Percentiles rank a stretch among this genome's conserved stretches.
phyloP scores from a whole-genome alignment of 2,329 filamentous ascomycete genomes.

The Myriosclerotinia curreyana region DNA sequence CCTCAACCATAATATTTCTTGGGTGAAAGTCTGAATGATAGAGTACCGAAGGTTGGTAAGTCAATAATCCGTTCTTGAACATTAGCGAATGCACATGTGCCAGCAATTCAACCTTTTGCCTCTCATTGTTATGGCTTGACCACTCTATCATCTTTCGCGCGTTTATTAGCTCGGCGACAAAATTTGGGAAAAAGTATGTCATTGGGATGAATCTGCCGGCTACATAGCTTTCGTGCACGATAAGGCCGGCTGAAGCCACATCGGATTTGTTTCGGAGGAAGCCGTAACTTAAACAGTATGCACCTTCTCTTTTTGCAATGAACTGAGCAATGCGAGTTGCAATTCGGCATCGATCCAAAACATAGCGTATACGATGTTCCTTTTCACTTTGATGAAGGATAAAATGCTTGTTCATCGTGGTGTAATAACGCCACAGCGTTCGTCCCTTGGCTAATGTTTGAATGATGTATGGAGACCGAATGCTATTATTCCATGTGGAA shows the following conservation, averaged over 20 bases:
- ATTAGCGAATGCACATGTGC: not conserved
- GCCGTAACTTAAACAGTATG: not conserved
- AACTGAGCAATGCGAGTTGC: not conserved
- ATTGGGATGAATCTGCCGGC: not conserved
- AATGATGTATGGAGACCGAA: not conserved
- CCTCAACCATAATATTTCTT: not conserved
- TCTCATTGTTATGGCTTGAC: no score
- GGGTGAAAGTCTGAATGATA: conserved; percentile 9
- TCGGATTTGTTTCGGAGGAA: not conserved
- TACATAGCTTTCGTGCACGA: not conserved
- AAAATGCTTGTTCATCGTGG: no score
- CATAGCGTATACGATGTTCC: no score
- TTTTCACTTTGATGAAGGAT: not conserved
- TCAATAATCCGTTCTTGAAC: not conserved
- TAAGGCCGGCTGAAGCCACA: not conserved
- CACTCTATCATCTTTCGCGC: accelerated
- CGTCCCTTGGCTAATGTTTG: not conserved
- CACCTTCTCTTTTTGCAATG: not conserved
- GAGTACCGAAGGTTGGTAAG: not conserved
- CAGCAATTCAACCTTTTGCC: not conserved
- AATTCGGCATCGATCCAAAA: no score
- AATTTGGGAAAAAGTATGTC: accelerated
- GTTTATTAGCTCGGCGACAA: accelerated
- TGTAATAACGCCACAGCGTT: not conserved
- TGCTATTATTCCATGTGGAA: not conserved